phyloP scores from a whole-genome alignment of 2,329 filamentous ascomycete genomes.

The Fonsecaea monophora region DNA sequence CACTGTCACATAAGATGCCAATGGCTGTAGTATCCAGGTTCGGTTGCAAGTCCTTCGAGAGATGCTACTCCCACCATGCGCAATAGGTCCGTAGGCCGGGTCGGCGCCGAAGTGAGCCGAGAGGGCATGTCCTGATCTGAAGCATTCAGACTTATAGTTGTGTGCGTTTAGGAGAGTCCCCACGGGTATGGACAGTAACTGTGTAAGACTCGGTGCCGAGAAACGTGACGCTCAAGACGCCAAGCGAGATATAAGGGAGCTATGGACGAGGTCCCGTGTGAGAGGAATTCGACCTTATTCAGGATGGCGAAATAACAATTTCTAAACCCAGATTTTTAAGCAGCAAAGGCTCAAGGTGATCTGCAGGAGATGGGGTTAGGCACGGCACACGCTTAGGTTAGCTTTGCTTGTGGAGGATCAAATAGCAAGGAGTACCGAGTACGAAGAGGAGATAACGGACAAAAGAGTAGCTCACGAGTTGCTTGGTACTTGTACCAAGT shows the following conservation, averaged over 20 bases:
- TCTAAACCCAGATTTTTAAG: conserved; percentile 3
- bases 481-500: too few relatives aligned
- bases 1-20: not conserved
- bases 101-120: conserved; percentile 1
- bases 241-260: conserved; percentile 1
- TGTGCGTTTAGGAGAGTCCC: too few relatives aligned
- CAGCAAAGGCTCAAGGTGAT: conserved; percentile 3
- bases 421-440: too few relatives aligned
- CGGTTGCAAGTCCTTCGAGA: not conserved
- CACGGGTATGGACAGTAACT: not conserved
- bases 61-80: not conserved
- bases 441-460: too few relatives aligned
- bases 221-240: not conserved
- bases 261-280: too few relatives aligned
- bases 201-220: not conserved
- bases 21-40: not conserved
- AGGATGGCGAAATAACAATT: conserved; percentile 7
- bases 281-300: not conserved
- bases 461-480: too few relatives aligned
- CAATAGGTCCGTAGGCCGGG: not conserved
- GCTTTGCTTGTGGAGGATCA: conserved; percentile 3
- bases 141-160: too few relatives aligned
- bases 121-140: not conserved
- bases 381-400: not conserved
- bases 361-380: conserved; percentile 2